Evolutionary conservation across 805 yeast species (phyloP).

Genomic region (Starmerella kuoi): DNA sequence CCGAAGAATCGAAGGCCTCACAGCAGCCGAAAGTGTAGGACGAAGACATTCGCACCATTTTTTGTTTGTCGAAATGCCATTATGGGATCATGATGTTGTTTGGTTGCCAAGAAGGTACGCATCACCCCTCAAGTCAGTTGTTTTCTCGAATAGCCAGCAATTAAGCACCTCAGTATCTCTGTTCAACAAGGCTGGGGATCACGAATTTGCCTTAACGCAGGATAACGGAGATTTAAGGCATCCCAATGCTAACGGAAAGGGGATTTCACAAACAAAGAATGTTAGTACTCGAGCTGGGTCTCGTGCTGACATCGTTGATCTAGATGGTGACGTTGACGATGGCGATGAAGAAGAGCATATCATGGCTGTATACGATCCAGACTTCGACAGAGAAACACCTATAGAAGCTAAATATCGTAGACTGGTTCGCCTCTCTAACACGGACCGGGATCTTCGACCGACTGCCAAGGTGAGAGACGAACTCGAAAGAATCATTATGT

Average conservation of each 20-base stretch:
- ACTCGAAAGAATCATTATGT: slow-evolving; percentile 51
- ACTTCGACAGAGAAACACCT: slow-evolving; percentile 58
- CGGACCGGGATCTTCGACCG: slow-evolving; percentile 76
- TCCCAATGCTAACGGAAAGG: not conserved
- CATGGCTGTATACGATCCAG: slow-evolving; percentile 51
- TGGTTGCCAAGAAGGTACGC: slow-evolving; percentile 38
- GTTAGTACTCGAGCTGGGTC: not conserved
- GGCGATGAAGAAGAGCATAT: slow-evolving; percentile 20
- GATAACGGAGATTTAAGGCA: not conserved
- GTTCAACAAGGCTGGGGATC: slow-evolving; percentile 10
- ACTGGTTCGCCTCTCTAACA: slow-evolving; percentile 64
- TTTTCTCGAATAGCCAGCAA: slow-evolving; percentile 23
- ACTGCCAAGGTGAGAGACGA: slow-evolving; percentile 71
- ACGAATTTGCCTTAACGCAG: not conserved
- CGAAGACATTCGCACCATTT: slow-evolving; percentile 25
- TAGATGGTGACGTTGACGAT: slow-evolving; percentile 1
- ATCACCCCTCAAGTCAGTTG: slow-evolving; percentile 20
- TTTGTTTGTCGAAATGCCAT: slow-evolving; percentile 45
- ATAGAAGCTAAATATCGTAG: slow-evolving; percentile 78
- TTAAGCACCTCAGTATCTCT: slow-evolving; percentile 22
- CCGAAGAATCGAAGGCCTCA: slow-evolving; percentile 38
- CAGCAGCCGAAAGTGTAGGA: slow-evolving; percentile 9
- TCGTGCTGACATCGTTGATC: not conserved
- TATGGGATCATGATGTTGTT: slow-evolving; percentile 61
- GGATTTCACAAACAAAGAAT: not conserved